Conservation (phyloP, 441 rosid species). For the Arabidopsis hybrid region DNA sequence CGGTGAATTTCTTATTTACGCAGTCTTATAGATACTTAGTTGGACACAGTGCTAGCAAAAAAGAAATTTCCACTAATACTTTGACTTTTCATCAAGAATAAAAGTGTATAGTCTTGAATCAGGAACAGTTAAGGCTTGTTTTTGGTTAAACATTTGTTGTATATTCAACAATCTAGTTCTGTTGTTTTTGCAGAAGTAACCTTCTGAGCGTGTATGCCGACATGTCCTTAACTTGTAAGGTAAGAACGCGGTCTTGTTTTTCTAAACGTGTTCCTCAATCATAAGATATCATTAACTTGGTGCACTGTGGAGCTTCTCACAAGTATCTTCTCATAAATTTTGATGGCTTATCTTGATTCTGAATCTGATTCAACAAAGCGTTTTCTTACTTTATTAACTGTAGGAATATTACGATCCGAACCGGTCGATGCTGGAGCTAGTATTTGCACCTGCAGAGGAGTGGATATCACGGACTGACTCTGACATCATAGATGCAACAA, state of each 20-base stretch:
- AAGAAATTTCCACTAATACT: not conserved
- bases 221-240: conserved; percentile 98
- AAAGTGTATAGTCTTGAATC: not conserved
- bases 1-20: conserved; percentile 55
- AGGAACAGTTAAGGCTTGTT: not conserved
- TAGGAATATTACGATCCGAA: conserved; percentile 91
- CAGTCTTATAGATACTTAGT: not conserved
- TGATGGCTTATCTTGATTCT: not conserved
- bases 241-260: conserved; percentile 33
- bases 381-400: conserved; percentile 2
- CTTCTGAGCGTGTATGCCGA: conserved; percentile 96
- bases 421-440: conserved; percentile 93
- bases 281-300: conserved; percentile 1
- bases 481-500: conserved; percentile 90
- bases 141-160: not conserved
- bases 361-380: not conserved
- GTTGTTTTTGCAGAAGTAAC: conserved; percentile 68
- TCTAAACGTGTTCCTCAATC: not conserved
- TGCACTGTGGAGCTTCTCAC: not conserved
- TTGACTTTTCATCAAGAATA: not conserved
- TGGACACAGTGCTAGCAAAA: not conserved
- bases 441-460: conserved; percentile 96
- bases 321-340: not conserved
- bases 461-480: conserved; percentile 83
- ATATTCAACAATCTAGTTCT: conserved; percentile 3